Evolutionary conservation across 2,329 filamentous ascomycete species (phyloP), one percentile per base, ranked within the genome.

Genomic region (Fusarium sp.): DNA sequence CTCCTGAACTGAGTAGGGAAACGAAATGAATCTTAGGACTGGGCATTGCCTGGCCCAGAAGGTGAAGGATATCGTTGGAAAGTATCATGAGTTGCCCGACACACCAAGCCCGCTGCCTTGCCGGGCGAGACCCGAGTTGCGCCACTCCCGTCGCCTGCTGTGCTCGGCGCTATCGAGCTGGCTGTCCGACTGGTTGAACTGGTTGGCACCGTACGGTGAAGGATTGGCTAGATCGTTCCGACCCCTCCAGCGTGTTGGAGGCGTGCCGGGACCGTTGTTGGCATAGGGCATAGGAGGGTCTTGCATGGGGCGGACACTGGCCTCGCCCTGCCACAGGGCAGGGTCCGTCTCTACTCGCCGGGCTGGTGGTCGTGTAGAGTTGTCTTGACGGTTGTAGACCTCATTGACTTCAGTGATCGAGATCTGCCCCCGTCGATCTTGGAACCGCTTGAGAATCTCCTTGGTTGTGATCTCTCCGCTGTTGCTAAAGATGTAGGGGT

Each of bases 381-480:
- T 87, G 82, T 90, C 89, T 81, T 87, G 87, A 83, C 88, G 85
- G 83, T 87, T 85, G 80, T 87, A 85, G 81, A 88, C 85, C 80
- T 91, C 87, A 81, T 88, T 84, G 79, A 88, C 84, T 83, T 91
- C 90, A 83, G 86, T 84, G 85, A 89, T 85, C 86, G 93, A 84
- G 84, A 91, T 84, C 50, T 87, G 85, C 8, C 87, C 87, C 65
- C 85, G 84, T 72, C 97, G 92, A 80, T 97, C 94, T 59, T 95
- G 95, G 83, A 97, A 98, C 66, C 95, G 92, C 82, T 96, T 97
- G 61, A 99, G 88, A 64, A 99, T 98, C 80, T 99, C 97, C 83
- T 99, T 99, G 7, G 95, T 97, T 2, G 96, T 98, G 72, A 98
- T 92, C 70, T 99, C 96, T 54, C 93, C 92, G 73, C 89, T 92